Base-by-base conservation (phyloP, 345 rosid species). In the Euphorbia tirucalli region DNA sequence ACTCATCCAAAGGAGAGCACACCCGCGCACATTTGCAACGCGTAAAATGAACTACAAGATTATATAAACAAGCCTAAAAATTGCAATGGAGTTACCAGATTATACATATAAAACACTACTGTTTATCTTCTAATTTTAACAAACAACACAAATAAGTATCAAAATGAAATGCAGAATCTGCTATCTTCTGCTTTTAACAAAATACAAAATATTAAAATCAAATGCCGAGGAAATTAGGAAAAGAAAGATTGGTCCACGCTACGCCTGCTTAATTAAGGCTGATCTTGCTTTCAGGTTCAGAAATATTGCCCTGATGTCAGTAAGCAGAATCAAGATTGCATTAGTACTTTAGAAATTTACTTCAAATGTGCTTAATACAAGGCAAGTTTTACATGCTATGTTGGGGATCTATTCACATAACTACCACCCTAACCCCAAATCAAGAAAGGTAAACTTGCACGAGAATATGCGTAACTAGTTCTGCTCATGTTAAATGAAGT, bases 231-330 rank as follows among this genome's bases (percentile, higher is more conserved):
- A n/a, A n/a, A n/a, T n/a, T n/a, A 19, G 10, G 5, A 57, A 10
- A 6, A 0, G 5, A n/a, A n/a, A n/a, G n/a, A n/a, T n/a, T n/a
- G n/a, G n/a, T n/a, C n/a, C n/a, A n/a, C n/a, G n/a, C 75, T 90
- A 91, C 0, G 84, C 83, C 64, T 83, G 86, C 85, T 90, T 91
- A 65, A 88, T 83, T 49, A 80, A 74, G 19, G 74, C 83, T 3
- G 93, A 82, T 75, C 94, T 84, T 55, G 97, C 93, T 83, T 90
- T 90, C 84, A 93, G 81, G 66, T 90, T 93, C 74, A 91, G 75
- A 80, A 91, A 91, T 78, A 93, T 92, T 61, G 75, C 85, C 97
- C 97, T 93, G 84, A 52, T 77, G 41, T 43, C 71, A 35, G 11
- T 37, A 63, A 50, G 21, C 65, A 72, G 56, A 70, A 13, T 21